These are phyloP conservation scores for Gardenia jasminoides DNA, from an alignment of 257 asterid genomes.

Conservation along the genomic window DNA sequence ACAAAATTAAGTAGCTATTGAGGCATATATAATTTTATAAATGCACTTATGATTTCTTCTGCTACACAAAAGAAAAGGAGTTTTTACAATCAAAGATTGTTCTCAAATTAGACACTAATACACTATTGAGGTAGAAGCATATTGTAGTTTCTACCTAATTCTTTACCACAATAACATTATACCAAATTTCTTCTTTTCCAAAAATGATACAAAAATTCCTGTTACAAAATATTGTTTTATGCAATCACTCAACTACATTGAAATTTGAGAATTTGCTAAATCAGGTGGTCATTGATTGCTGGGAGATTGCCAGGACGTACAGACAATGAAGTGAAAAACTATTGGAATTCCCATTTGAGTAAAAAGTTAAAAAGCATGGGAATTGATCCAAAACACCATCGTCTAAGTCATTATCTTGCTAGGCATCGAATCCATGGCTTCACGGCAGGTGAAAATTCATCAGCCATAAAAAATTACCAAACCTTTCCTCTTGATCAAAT, in stretches of 20 bases:
- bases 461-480: neutral
- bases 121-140: neutral
- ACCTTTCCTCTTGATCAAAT: neutral
- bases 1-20: no score
- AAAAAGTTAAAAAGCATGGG: conserved; percentile 28
- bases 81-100: neutral
- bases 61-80: no score
- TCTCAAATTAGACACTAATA: neutral
- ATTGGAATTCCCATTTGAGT: conserved; percentile 29
- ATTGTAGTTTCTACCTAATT: no score
- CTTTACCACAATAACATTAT: no score
- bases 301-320: conserved; percentile 29
- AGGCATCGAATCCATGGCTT: neutral
- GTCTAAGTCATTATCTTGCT: neutral
- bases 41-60: neutral
- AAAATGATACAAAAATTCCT: neutral
- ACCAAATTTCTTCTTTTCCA: no score
- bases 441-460: conserved; percentile 1
- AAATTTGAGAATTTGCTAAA: neutral
- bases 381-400: conserved; percentile 24
- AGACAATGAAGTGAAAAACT: conserved; percentile 31
- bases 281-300: conserved; percentile 30
- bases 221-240: neutral
- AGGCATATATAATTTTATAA: no score
- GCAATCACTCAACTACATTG: neutral